Base-by-base conservation (phyloP, 139 green algal species). In the Trebouxia sp. region DNA sequence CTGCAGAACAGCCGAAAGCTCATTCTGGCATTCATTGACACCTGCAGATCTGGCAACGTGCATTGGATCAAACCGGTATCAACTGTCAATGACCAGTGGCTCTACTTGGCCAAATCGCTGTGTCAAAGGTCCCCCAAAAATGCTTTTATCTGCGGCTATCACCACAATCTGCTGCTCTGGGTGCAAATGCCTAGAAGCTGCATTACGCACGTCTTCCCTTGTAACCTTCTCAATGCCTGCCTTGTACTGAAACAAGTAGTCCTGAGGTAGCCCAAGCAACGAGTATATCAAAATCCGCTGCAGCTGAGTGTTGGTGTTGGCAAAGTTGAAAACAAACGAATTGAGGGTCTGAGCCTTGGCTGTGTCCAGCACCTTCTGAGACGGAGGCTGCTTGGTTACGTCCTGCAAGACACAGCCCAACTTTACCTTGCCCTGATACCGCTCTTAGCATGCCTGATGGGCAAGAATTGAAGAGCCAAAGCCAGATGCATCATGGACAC, bases 281-380 rank as follows among this genome's bases (percentile, higher is more conserved):
- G 92, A 85, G 65, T 91, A 94, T 8, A 80, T 65, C 35, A 90
- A 39, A 10, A 79, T 83, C 28, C 91, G 85, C 83, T 89, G 82
- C 66, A 97, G 81, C 81, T 96, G 92, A 7, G 74, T 51, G 28
- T 80, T 22, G 22, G 74, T 87, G 42, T 77, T 88, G 0, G 93
- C 81, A 88, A 96, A 97, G 79, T 95, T 94, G 82, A 97, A 97
- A 14, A 96, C 91, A 85, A 96, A 96, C 10, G 50, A 72, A 82
- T 97, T 96, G 12, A 97, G 80, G 10, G 78, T 80, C 67, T 89
- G 83, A 5, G 88, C 79, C 79, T 92, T 89, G 28, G 92, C 88
- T 22, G 78, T 58, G 10, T 50, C 70, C 42, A 92, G 24, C 43
- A 84, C 83, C 22, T 66, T 47, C 20, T 55, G 55, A 20, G 43